Evolutionary conservation across 2,329 filamentous ascomycete species (phyloP).

Genomic region (Fusarium zealandicum): DNA sequence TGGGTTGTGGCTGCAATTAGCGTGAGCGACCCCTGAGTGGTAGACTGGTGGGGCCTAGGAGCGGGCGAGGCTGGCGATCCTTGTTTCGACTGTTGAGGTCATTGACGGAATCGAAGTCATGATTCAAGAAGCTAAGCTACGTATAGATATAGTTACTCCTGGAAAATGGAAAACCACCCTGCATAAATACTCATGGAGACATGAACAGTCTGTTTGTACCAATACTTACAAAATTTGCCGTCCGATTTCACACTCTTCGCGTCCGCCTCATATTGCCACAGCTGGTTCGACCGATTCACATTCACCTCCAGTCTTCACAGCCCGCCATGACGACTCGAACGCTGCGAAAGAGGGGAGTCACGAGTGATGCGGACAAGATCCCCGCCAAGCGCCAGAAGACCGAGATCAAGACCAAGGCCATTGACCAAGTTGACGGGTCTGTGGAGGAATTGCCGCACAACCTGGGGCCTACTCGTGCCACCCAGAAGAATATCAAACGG

Average conservation of each 20-base stretch:
- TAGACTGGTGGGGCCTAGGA: no score
- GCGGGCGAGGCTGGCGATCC: constrained; percentile 21
- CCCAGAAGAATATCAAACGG: constrained; percentile 4
- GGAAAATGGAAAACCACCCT: no score
- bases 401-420: neutral
- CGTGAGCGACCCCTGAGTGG: no score
- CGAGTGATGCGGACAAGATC: neutral
- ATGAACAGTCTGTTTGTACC: constrained; percentile 8
- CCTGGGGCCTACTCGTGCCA: constrained; percentile 17
- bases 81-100: constrained; percentile 32
- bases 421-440: neutral
- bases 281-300: neutral
- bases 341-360: constrained; percentile 22
- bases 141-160: no score
- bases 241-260: neutral
- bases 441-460: constrained; percentile 32
- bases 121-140: neutral
- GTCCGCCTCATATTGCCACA: neutral
- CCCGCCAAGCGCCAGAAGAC: constrained; percentile 19
- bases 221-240: neutral
- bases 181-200: neutral
- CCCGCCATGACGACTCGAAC: constrained; percentile 20
- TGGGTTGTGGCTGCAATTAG: no score
- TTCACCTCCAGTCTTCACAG: neutral
- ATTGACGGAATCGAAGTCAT: constrained; percentile 21